Percentiles rank a stretch among this genome's conserved stretches.
Conservation (phyloP, 2,329 filamentous ascomycete species). For the Aspergillus sp. region DNA sequence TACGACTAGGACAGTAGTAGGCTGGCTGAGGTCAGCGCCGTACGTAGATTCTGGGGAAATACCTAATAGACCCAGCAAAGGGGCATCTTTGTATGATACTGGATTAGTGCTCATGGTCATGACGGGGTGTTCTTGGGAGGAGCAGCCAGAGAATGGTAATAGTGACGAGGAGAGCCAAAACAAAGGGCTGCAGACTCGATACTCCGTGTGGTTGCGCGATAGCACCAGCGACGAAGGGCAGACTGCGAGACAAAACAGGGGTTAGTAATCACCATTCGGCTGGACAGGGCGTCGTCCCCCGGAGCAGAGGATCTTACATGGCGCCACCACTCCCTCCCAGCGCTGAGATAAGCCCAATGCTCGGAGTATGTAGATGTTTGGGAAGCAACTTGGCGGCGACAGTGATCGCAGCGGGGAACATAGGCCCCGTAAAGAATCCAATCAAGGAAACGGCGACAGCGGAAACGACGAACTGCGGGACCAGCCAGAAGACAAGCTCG, state of each 20-base stretch:
- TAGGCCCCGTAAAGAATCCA: slow-evolving; percentile 74
- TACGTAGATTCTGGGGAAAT: neutral
- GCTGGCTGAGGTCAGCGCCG: neutral
- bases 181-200: slow-evolving; percentile 60
- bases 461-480: slow-evolving; percentile 71
- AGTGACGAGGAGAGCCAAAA: slow-evolving; percentile 37
- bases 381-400: slow-evolving; percentile 72
- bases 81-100: neutral
- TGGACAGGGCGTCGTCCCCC: neutral
- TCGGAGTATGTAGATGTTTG: slow-evolving; percentile 68
- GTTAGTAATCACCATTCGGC: neutral
- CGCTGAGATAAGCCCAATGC: slow-evolving; percentile 73
- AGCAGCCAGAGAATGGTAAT: slow-evolving; percentile 13
- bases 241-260: slow-evolving; percentile 14
- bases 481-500: slow-evolving; percentile 75
- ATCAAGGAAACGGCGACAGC: slow-evolving; percentile 52
- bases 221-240: slow-evolving; percentile 70
- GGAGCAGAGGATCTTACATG: slow-evolving; percentile 30
- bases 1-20: neutral
- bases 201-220: slow-evolving; percentile 65
- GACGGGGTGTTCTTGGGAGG: neutral
- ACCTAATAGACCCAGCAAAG: neutral
- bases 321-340: slow-evolving; percentile 73
- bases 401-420: slow-evolving; percentile 73
- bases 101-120: slow-evolving; percentile 5